Evolutionary conservation across 495 filamentous ascomycete genomes (phyloP), one percentile per base, ranked within the genome.

Genomic region (Penicillium arizonense): DNA sequence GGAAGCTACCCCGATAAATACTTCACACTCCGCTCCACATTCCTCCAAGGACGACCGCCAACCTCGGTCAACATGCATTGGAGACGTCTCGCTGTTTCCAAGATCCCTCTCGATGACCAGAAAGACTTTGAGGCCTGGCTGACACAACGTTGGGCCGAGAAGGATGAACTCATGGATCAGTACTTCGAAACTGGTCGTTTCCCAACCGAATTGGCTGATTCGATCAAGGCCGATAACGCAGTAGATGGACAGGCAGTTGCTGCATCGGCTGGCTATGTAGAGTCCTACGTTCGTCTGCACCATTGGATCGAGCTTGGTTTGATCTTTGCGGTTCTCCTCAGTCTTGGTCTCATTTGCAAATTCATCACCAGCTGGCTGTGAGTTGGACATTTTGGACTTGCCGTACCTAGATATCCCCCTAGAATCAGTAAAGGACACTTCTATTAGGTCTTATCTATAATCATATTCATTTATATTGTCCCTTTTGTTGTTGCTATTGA

Each of bases 31-130:
- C 79, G 82, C 26, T 78, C 78, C 13, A 83, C 80, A 37, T 87
- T 82, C 53, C 69, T 83, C 12, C 78, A 86, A 67, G 85, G 85
- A 33, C 77, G 82, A n/a, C 81, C 82, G 4, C 85, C 85, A 18
- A 86, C 82, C 46, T 86, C 81, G 6, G 83, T 88, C 46, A 87
- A 87, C 57, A 83, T 87, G 81, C 76, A 87, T 65, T 88, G 85
- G 85, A 73, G 85, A 38, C 76, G 84, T 14, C 86, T 84, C 56
- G 61, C 74, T 12, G 62, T 86, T 21, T 67, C 77, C 11, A 68
- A 74, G 3, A 84, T 88, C 30, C 85, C 85, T n/a, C 56, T 85
- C 4, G 73, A 83, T 43, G 77, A 87, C 53, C 68, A 71, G 5
- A 67, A 79, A 36, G 71, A 68, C 11, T 87, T 88, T 56, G 77